phyloP scores from a whole-genome alignment of 2,329 filamentous ascomycete genomes.

The Periconia digitata region DNA sequence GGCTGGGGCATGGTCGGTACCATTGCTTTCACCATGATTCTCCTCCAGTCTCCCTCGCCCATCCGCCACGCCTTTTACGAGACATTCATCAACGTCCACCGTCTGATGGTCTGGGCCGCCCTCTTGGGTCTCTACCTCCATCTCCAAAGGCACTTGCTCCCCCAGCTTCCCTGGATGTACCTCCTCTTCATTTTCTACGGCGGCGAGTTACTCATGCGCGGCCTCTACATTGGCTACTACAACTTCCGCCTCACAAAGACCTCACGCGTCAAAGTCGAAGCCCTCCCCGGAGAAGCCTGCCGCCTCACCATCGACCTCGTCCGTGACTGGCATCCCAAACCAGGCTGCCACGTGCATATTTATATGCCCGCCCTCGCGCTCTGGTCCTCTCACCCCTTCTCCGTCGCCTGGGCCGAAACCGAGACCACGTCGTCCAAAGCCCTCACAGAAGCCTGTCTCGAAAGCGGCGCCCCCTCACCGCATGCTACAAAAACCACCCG shows the following conservation, averaged over 20 bases:
- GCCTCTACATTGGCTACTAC: conserved; percentile 54
- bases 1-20: conserved; percentile 62
- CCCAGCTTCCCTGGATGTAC: conserved; percentile 74
- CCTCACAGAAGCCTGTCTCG: conserved; percentile 36
- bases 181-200: conserved; percentile 77
- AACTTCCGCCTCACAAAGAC: conserved; percentile 55
- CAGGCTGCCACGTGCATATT: conserved; percentile 62
- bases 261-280: conserved; percentile 59
- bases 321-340: conserved; percentile 54
- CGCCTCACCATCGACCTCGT: conserved; percentile 63
- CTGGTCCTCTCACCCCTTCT: conserved; percentile 53
- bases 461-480: conserved; percentile 27
- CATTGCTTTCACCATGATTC: conserved; percentile 64
- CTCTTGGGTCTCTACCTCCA: conserved; percentile 79
- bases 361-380: conserved; percentile 55
- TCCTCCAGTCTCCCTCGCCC: conserved; percentile 73
- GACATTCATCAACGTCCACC: conserved; percentile 87
- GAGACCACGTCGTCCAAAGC: conserved; percentile 33
- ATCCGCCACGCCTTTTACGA: conserved; percentile 96
- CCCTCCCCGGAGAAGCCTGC: conserved; percentile 61
- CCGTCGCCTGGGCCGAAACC: conserved; percentile 51
- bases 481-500: conserved; percentile 35
- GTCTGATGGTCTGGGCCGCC: conserved; percentile 68
- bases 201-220: conserved; percentile 59
- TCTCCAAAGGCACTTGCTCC: conserved; percentile 65